These are phyloP conservation scores for Trichoderma guizhouense DNA, from an alignment of 2,329 filamentous ascomycete species.

Conservation along the genomic window DNA sequence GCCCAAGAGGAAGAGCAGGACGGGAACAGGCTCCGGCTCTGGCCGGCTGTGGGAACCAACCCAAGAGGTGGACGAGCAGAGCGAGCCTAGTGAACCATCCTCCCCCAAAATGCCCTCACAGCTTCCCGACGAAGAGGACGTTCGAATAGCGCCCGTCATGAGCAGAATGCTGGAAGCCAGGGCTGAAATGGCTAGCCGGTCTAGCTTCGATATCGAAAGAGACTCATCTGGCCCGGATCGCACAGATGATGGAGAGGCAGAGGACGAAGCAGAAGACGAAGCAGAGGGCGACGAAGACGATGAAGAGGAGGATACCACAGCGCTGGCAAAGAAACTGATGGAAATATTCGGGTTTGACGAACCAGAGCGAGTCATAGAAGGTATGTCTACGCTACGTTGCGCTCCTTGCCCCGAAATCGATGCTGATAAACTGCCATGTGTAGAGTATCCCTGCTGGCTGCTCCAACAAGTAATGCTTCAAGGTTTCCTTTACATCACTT, in stretches of 20 bases:
- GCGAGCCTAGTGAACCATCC: constrained; percentile 27
- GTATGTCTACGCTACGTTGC: constrained; percentile 38
- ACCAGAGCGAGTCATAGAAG: constrained; percentile 79
- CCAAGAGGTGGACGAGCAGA: constrained; percentile 32
- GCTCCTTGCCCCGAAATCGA: not conserved
- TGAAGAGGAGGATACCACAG: constrained; percentile 46
- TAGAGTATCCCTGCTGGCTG: constrained; percentile 91
- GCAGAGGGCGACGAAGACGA: constrained; percentile 32
- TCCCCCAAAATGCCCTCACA: constrained; percentile 22
- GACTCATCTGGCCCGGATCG: constrained; percentile 39
- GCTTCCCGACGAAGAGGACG: constrained; percentile 33
- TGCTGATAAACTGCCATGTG: constrained; percentile 18
- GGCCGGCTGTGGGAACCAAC: constrained; percentile 39
- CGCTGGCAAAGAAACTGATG: constrained; percentile 68
- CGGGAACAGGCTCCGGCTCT: constrained; percentile 42
- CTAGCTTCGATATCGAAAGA: constrained; percentile 55
- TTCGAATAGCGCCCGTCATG: constrained; percentile 66
- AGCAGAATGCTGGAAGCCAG: constrained; percentile 73
- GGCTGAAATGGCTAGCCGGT: constrained; percentile 58
- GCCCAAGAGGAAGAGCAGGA: constrained; percentile 43
- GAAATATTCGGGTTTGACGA: constrained; percentile 82
- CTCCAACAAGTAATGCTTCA: constrained; percentile 88
- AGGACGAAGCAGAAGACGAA: constrained; percentile 28
- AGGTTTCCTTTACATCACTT: constrained; percentile 93
- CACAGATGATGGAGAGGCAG: constrained; percentile 26